These are phyloP conservation scores for Colletotrichum filicis DNA, from an alignment of 2,329 filamentous ascomycete genomes.

Conservation along the genomic window DNA sequence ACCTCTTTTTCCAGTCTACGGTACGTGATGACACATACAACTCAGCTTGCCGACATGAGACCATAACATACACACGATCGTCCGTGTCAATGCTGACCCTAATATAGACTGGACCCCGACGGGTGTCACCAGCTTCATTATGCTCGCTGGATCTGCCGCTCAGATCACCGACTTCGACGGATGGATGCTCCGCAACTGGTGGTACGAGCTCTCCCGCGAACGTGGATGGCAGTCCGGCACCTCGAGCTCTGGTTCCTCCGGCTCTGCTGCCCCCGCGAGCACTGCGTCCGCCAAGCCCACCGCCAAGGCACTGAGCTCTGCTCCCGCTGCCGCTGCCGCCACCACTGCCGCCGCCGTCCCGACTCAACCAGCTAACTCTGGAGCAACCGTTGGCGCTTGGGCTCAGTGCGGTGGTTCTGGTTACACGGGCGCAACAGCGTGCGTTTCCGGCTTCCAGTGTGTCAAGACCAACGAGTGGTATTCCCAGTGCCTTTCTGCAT, in stretches of 20 bases:
- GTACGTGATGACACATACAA: not conserved
- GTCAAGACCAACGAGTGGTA: constrained; percentile 42
- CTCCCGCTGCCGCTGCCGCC: not conserved
- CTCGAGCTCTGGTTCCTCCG: not conserved
- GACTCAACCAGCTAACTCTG: constrained; percentile 12
- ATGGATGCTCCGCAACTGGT: constrained; percentile 62
- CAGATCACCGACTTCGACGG: constrained; percentile 59
- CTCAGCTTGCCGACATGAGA: not conserved
- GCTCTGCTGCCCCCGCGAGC: not conserved
- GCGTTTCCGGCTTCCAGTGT: constrained; percentile 40
- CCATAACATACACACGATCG: not conserved
- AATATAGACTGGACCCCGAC: constrained; percentile 53
- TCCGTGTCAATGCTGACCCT: not conserved
- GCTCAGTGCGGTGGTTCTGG: constrained; percentile 42
- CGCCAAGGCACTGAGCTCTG: not conserved
- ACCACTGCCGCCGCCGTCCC: not conserved
- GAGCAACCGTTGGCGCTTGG: constrained; percentile 30
- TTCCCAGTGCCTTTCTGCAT: constrained; percentile 39
- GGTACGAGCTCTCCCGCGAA: constrained; percentile 47
- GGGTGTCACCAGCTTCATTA: constrained; percentile 54
- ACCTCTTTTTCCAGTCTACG: constrained; percentile 11
- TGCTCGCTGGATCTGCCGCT: constrained; percentile 54
- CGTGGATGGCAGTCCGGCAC: constrained; percentile 41
- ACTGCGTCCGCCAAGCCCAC: not conserved
- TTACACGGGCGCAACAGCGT: constrained; percentile 41